These are phyloP conservation scores for Amauroascus verrucosus DNA, from an alignment of 2,329 filamentous ascomycete species.

Conservation along the genomic window DNA sequence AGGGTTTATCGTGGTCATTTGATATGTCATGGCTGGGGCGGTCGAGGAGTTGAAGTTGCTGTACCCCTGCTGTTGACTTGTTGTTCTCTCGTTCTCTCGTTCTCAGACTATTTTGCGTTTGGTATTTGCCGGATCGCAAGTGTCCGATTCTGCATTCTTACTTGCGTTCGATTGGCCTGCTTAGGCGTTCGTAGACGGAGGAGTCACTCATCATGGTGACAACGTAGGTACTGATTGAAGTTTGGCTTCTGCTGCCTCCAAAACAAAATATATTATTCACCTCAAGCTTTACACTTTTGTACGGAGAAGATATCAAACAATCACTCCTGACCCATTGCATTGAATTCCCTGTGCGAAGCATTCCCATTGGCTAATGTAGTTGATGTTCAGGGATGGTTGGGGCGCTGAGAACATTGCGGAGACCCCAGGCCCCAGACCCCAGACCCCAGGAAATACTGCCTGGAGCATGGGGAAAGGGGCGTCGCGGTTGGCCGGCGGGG, in stretches of 20 bases:
- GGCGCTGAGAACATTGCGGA: conserved; percentile 2
- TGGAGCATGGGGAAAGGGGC: neutral
- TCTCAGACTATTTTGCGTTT: too few relatives aligned
- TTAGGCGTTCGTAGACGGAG: too few relatives aligned
- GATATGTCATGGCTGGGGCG: neutral
- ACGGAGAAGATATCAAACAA: neutral
- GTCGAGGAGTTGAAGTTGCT: neutral
- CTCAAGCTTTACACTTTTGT: too few relatives aligned
- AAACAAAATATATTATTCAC: too few relatives aligned
- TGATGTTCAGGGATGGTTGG: neutral
- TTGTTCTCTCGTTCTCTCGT: too few relatives aligned
- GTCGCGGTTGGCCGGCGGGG: too few relatives aligned
- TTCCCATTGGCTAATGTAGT: neutral
- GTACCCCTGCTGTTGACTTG: neutral
- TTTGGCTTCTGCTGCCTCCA: too few relatives aligned
- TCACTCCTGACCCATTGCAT: neutral
- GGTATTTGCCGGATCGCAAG: too few relatives aligned
- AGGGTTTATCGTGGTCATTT: neutral
- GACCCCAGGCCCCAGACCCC: neutral
- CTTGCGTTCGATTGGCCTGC: too few relatives aligned
- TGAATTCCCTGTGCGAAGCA: neutral
- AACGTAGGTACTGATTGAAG: too few relatives aligned
- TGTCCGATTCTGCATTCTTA: too few relatives aligned
- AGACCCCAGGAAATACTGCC: neutral
- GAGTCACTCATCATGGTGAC: too few relatives aligned